phyloP scores from a whole-genome alignment of 305 asterid species.

The Euphrasia arctica region DNA sequence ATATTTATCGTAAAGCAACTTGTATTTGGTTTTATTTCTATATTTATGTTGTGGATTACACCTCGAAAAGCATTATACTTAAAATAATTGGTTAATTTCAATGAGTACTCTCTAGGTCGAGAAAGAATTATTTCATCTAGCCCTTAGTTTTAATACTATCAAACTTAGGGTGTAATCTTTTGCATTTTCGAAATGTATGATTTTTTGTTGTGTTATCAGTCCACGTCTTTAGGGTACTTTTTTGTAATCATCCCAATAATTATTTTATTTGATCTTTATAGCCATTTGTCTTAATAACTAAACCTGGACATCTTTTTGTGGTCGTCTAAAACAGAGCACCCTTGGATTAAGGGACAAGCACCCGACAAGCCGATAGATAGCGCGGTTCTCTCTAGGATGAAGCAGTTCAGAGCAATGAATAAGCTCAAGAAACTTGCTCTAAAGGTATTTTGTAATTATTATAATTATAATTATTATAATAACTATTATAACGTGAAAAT shows the following conservation, averaged over 20 bases:
- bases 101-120: no score
- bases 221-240: no score
- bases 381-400: constrained; percentile 71
- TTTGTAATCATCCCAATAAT: no score
- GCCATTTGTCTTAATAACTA: background rate
- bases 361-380: constrained; percentile 77
- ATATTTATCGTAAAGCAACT: background rate
- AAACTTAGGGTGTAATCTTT: no score
- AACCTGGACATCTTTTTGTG: background rate
- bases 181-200: no score
- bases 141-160: no score
- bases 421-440: constrained; percentile 76
- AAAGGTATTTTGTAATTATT: constrained; percentile 37
- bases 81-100: no score
- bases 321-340: constrained; percentile 48
- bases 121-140: no score
- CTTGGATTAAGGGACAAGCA: constrained; percentile 75
- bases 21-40: background rate
- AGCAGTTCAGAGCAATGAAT: constrained; percentile 81
- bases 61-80: background rate
- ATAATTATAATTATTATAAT: background rate
- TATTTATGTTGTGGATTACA: background rate
- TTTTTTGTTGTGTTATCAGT: no score
- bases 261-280: background rate
- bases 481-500: background rate